Base-by-base conservation (phyloP, 768 basidiomycete species). In the Xerocomellus amylosporus region DNA sequence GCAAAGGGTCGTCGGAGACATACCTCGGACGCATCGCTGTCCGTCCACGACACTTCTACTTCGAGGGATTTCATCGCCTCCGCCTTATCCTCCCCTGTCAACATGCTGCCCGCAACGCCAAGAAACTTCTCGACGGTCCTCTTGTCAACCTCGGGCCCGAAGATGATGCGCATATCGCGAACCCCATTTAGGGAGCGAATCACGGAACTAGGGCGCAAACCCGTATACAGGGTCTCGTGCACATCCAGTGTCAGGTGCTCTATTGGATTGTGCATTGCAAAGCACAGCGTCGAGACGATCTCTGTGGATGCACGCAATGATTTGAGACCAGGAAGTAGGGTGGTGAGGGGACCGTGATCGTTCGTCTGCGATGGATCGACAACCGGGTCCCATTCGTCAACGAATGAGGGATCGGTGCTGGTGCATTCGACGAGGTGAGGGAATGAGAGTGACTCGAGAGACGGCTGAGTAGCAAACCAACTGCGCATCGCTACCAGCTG, bases 91-190 rank as follows among this genome's bases (percentile, higher is more conserved):
- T 46, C 52, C 5, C 59, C 62, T 1, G 63, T 53, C 13, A 70
- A 26, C 45, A 62, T 61, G 33, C 51, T 56, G 15, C 69, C 69
- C 17, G 65, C 63, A 0, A 61, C 53, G 0, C 59, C 66, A 22
- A 70, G 64, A 36, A 70, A 70, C 31, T 70, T 70, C 38, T 71
- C 69, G 10, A 65, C 68, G 0, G 70, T 70, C 45, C 69, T 51
- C 59, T 65, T 70, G 46, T 70, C 69, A n/a, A 70, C 69, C 22
- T 66, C 70, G n/a, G 69, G 56, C 3, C 54, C 60, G 39, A 70
- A 70, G 38, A 70, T 36, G 34, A 70, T 47, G 28, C 64, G 64
- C 70, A 70, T 60, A 22, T 70, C 58, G 14, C 58, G 61, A 20
- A 71, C 67, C 2, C 71, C 71, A 5, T 54, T 56, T 1, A 70